These are phyloP conservation scores for Cladosporium sp. DNA, from an alignment of 2,329 filamentous ascomycete genomes.

Conservation along the genomic window DNA sequence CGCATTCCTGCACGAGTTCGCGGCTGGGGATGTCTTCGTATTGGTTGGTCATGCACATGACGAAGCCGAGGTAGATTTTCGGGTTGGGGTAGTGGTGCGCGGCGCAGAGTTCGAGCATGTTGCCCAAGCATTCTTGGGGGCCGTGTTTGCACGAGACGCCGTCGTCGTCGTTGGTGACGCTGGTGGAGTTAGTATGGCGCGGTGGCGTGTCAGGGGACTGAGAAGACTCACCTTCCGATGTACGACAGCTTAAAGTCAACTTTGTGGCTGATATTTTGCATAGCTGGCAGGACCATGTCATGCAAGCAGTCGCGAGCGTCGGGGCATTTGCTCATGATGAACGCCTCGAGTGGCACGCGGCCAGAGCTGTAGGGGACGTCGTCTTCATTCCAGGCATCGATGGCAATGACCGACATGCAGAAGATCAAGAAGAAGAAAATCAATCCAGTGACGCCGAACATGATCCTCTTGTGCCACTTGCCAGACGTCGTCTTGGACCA, in stretches of 20 bases:
- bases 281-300: conserved; percentile 76
- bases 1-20: conserved; percentile 78
- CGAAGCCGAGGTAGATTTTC: conserved; percentile 86
- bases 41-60: conserved; percentile 78
- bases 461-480: conserved; percentile 29
- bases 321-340: conserved; percentile 94
- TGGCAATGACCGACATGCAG: conserved; percentile 23
- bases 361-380: conserved; percentile 14
- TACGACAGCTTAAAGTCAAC: conserved; percentile 90
- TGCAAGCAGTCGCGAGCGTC: conserved; percentile 82
- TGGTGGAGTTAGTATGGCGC: conserved; percentile 20
- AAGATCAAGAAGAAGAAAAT: conserved; percentile 25
- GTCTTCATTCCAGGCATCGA: conserved; percentile 24
- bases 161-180: conserved; percentile 67
- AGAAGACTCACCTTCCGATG: conserved; percentile 64
- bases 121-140: conserved; percentile 83
- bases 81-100: conserved; percentile 76
- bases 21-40: conserved; percentile 75
- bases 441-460: conserved; percentile 26
- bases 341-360: conserved; percentile 77
- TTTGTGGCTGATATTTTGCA: conserved; percentile 76
- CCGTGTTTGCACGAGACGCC: conserved; percentile 88
- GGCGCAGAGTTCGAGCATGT: conserved; percentile 92
- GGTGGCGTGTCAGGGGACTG: conserved; percentile 54
- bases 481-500: conserved; percentile 30